Base-by-base conservation (phyloP, 2,329 filamentous ascomycete genomes). In the Cytospora leucostoma region DNA sequence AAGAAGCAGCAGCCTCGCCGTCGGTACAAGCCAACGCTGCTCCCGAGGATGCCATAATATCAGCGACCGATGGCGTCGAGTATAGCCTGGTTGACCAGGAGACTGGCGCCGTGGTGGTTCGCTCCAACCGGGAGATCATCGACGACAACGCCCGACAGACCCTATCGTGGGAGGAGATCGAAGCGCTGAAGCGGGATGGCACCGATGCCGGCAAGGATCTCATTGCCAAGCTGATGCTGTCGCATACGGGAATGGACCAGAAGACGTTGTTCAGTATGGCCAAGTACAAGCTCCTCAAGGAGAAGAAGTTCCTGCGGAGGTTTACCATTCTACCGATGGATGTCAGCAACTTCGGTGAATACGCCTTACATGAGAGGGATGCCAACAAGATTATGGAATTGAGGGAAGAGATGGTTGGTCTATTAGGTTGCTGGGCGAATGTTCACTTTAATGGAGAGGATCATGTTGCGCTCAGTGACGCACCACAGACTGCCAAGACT, bases 281-380 rank as follows among this genome's bases (percentile, higher is more conserved):
- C 51, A 99, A 99, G 76, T 99, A 99, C 77, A 97, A 95, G 71
- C 80, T 98, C 19, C 83, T 96, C 53, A 99, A 99, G 79, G 90
- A 91, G 67, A 93, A 89, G 74, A 99, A 99, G 77, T 98, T 96
- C 74, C 84, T 98, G 67, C 88, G 90, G 70, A 84, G 93, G 13
- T 98, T 99, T 72, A 92, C 90, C 0, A 86, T 95, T 1, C 75
- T 96, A 58, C 94, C 94, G 0, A 78, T 98, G 69, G 93, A 97
- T 71, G 87, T 96, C 15, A 83, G 88, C 0, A 83, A 87, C 67
- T 79, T 98, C 66, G 87, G 88, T 21, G 85, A 92, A 68, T 96
- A 90, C 80, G 82, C 94, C 71, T 77, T 97, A 56, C 82, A 89
- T 62, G 91, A 96, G 70, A 91, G 90, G 71, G 93, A 98, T 69